These are phyloP conservation scores for Stagonosporopsis rhizophila DNA, from an alignment of 2,329 filamentous ascomycete genomes.

Conservation along the genomic window DNA sequence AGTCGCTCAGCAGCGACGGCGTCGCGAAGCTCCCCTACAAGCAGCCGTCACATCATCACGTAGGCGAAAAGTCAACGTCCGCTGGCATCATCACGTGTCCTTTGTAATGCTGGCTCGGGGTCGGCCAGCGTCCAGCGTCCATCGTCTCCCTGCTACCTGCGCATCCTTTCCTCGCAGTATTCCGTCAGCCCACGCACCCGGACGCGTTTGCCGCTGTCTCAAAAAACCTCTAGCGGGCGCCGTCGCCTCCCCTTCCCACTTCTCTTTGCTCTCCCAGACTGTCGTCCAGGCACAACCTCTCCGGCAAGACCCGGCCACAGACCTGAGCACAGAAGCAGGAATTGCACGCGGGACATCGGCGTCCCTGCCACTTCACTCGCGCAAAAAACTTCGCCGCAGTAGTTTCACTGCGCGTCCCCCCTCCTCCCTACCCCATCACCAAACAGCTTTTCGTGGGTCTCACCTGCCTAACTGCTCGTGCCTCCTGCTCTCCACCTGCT, in stretches of 20 bases:
- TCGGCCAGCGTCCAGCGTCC: constrained; percentile 7
- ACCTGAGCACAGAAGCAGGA: constrained; percentile 32
- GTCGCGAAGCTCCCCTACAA: constrained; percentile 8
- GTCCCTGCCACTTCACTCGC: constrained; percentile 26
- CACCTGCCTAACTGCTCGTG: constrained; percentile 33
- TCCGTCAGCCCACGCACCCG: constrained; percentile 25
- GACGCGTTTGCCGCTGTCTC: constrained; percentile 34
- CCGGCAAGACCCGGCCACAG: constrained; percentile 36
- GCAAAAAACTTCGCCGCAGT: constrained; percentile 38
- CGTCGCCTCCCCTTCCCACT: constrained; percentile 23
- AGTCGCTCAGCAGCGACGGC: constrained; percentile 23
- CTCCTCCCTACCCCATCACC: constrained; percentile 24
- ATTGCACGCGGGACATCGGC: constrained; percentile 37
- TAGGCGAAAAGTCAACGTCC: constrained; percentile 22
- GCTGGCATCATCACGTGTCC: constrained; percentile 28
- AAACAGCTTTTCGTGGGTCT: constrained; percentile 34
- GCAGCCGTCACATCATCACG: background rate
- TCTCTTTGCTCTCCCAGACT: constrained; percentile 11
- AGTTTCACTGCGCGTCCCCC: constrained; percentile 26
- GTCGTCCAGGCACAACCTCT: constrained; percentile 17
- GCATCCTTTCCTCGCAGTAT: constrained; percentile 13
- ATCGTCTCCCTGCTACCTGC: constrained; percentile 14
- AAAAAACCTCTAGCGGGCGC: constrained; percentile 25
- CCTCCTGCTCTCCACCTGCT: constrained; percentile 45
- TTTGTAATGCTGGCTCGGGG: constrained; percentile 5